These are phyloP conservation scores for Hymenoscyphus infarciens DNA, from an alignment of 2,329 filamentous ascomycete genomes.

Conservation along the genomic window DNA sequence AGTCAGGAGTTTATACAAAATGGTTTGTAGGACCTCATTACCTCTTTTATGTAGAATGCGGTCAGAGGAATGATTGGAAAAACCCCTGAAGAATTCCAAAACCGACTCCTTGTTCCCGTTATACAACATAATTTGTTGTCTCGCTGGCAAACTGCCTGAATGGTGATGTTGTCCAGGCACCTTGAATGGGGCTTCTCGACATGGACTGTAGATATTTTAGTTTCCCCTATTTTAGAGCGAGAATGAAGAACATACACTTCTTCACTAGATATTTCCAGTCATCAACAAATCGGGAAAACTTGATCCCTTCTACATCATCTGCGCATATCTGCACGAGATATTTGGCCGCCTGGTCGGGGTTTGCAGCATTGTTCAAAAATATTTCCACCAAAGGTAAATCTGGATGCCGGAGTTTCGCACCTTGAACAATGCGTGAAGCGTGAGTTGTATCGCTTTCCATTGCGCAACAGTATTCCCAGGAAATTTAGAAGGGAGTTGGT, in stretches of 20 bases:
- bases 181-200: constrained; percentile 8
- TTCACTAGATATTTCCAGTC: constrained; percentile 14
- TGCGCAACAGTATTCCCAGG: background rate
- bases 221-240: constrained; percentile 1
- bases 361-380: constrained; percentile 16
- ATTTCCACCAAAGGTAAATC: constrained; percentile 13
- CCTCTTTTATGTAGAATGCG: constrained; percentile 15
- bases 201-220: constrained; percentile 12
- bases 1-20: constrained; percentile 8
- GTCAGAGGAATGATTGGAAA: constrained; percentile 15
- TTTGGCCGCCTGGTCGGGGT: constrained; percentile 12
- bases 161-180: constrained; percentile 3
- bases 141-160: constrained; percentile 9
- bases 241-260: constrained; percentile 11
- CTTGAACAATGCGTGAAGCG: constrained; percentile 5
- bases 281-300: constrained; percentile 14
- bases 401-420: constrained; percentile 9
- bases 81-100: constrained; percentile 12
- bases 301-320: constrained; percentile 1
- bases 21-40: constrained; percentile 3
- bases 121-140: constrained; percentile 14
- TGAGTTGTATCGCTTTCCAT: constrained; percentile 8
- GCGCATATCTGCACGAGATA: constrained; percentile 15
- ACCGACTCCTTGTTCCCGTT: constrained; percentile 7
- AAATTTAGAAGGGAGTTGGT: background rate